Evolutionary conservation across 495 filamentous ascomycete genomes (phyloP), one percentile per base, ranked within the genome.

Genomic region (Neurospora intermedia): DNA sequence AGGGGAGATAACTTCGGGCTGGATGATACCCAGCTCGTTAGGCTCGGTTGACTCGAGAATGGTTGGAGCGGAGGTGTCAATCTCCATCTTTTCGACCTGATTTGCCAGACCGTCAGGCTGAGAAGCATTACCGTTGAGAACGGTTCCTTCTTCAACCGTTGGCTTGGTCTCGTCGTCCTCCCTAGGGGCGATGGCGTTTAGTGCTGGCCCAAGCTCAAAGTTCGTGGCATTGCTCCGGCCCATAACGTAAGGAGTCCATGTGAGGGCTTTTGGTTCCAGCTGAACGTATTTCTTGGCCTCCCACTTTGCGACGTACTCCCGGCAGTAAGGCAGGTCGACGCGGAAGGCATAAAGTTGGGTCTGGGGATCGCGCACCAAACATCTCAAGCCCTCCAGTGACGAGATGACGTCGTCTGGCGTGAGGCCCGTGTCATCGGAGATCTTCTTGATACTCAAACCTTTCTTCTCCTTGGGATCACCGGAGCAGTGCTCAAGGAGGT

Each of bases 211-310:
- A 54, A 94, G 88, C 78, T 98, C 92, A 79, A 95, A 94, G 74
- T 93, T 91, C 0, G 89, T 90, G n/a, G 91, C 88, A 71, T 93
- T 94, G 78, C 88, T 91, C 70, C 92, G 88, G 31, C 95, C 94
- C 93, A 97, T 98, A 71, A 99, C 89, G 81, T 96, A 99, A 15
- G 96, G 96, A n/a, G 93, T 97, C 96, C 96, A 99, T 4, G 94
- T 90, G 45, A 99, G 86, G 11, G 89, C 89, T 73, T 91, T 88
- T 3, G 90, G 89, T 76, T 97, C 94, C 45, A 99, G 88, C 74
- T 89, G 92, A 18, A 96, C 90, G 75, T 97, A 95, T 8, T 89
- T 88, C 79, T 97, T 97, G 70, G 84, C 87, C 80, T 97, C 93
- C 89, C 94, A 95, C 70, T 92, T 92, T 13, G 87, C 86, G 73